Evolutionary conservation across 371 early-diverging fungal species (phyloP), one percentile per base, ranked within the genome.

Genomic region (Syncephalis fuscata): DNA sequence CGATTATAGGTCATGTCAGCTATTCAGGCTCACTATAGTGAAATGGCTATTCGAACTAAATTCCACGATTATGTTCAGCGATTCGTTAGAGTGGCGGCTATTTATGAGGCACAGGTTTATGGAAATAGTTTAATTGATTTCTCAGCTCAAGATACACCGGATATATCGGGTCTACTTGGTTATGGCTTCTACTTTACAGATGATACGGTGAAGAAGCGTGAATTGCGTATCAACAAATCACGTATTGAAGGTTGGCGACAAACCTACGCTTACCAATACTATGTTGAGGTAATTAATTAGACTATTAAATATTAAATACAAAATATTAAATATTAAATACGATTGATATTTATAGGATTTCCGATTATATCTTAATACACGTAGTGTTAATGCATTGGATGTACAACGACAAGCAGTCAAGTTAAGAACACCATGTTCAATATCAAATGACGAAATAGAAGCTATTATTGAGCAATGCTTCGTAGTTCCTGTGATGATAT

Each of bases 211-310:
- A 63, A 73, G 37, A 58, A 66, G 24, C 65, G 74, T 43, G 91
- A 88, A 52, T 55, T 89, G 14, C 48, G 63, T 1, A 70, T 68
- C 20, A 76, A 86, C 64, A 63, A 73, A 21, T 69, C 68, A 45
- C 69, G 92, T 36, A 85, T 91, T 41, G 90, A 90, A 63, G 94
- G 88, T 3, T 91, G 89, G 80, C 61, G 80, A 16, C 65, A 65
- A 26, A 81, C 83, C 0, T 69, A 74, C 17, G 71, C 78, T 0
- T 88, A 86, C 56, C 63, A 70, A 51, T 74, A 80, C 51, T 69
- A 71, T 43, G 64, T 72, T 48, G 64, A 66, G 58, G 77, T 73
- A 63, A 52, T 46, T 1, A 16, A 25, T n/a, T 50, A 39, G 16
- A 32, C 11, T 11, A 32, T 32, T 32, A n/a, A n/a, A n/a, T 7